Percentiles rank a stretch among this genome's conserved stretches.
Conservation (phyloP, 345 rosid species). For the Aquilaria yunnanensis region DNA sequence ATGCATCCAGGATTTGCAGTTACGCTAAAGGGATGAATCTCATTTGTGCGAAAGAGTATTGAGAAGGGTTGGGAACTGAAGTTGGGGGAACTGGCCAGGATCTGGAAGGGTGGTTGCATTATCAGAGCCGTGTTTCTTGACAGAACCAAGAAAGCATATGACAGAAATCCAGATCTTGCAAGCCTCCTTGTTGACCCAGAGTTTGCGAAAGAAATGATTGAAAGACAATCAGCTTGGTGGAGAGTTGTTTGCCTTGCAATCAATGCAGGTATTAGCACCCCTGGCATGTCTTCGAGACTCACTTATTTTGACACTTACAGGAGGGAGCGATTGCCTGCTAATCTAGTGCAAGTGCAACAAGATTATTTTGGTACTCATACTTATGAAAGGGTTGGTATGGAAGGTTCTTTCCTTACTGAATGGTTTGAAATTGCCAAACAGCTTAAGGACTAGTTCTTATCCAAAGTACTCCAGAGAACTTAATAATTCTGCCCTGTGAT, state of each 20-base stretch:
- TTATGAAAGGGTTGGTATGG: slow-evolving; percentile 82
- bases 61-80: slow-evolving; percentile 85
- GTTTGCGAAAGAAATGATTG: slow-evolving; percentile 88
- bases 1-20: slow-evolving; percentile 91
- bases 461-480: slow-evolving; percentile 9
- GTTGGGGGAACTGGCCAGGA: slow-evolving; percentile 94
- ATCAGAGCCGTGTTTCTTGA: slow-evolving; percentile 89
- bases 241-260: slow-evolving; percentile 84
- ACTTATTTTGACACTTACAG: slow-evolving; percentile 89
- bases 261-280: slow-evolving; percentile 86
- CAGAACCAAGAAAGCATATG: slow-evolving; percentile 95
- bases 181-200: slow-evolving; percentile 95
- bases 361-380: slow-evolving; percentile 99
- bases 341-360: slow-evolving; percentile 93
- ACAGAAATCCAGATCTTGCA: slow-evolving; percentile 76
- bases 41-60: slow-evolving; percentile 75
- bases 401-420: slow-evolving; percentile 91
- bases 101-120: slow-evolving; percentile 99
- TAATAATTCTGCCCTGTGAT: slow-evolving; percentile 22
- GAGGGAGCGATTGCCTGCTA: slow-evolving; percentile 82
- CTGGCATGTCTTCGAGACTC: slow-evolving; percentile 94
- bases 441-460: slow-evolving; percentile 33
- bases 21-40: slow-evolving; percentile 98
- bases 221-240: slow-evolving; percentile 93
- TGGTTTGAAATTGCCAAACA: slow-evolving; percentile 92